Base-by-base conservation (phyloP, 2,329 filamentous ascomycete genomes). In the Exophiala sp. region DNA sequence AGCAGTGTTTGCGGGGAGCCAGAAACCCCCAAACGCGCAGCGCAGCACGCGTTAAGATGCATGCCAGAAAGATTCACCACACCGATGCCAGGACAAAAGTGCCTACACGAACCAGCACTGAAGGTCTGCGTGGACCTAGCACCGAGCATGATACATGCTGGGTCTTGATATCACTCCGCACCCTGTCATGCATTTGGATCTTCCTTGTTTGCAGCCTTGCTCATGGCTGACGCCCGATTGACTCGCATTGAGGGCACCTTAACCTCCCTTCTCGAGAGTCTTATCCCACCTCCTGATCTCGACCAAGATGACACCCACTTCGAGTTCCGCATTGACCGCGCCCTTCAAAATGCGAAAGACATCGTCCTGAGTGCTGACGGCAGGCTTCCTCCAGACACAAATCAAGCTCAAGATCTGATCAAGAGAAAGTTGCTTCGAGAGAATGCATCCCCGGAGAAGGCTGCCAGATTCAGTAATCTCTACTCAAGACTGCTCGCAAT, bases 381-480 rank as follows among this genome's bases (percentile, higher is more conserved):
- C 20, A 49, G 49, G 49, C 58, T 62, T 29, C 61, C 61, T 10
- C 34, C 68, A 54, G 77, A 78, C 63, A 86, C 95, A 60, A 92
- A 95, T 69, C 91, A 96, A 77, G 91, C 91, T 50, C 89, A 89
- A 29, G 91, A 96, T 69, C 75, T 95, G 65, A 96, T 99, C 71
- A 94, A 92, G 75, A 84, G 89, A 67, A 89, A 88, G 72, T 78
- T 99, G 60, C 83, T 95, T 54, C 84, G 88, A 64, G 87, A 86
- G 62, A 89, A 90, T 66, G 82, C 82, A 42, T 87, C 81, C 60
- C 88, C 78, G 18, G 84, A 83, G 64, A 82, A 91, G 71, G 90
- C 91, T 3, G 78, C 92, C 16, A 83, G 86, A 58, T 96, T 96
- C 72, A 87, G 90, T 20, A 95, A 96, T 66, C 81, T 99, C 24